Percentiles rank a stretch among this genome's conserved stretches.
Evolutionary conservation across 306 rosid species (phyloP).

Genomic region (Dryas alaskensis): DNA sequence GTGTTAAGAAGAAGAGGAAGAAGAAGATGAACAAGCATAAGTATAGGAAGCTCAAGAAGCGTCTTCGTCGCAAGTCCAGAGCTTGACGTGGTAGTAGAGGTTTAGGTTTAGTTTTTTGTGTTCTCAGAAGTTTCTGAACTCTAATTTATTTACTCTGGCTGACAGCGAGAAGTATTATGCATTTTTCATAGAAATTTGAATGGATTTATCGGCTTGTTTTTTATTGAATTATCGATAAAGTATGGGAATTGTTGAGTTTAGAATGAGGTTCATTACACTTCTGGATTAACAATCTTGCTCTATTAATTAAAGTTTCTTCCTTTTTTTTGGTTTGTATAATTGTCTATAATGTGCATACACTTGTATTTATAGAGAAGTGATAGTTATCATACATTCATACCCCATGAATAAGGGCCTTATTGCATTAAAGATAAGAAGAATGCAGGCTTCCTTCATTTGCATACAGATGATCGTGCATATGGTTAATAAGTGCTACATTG

Average conservation of each 20-base stretch:
- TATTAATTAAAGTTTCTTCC: neutral
- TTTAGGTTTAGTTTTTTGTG: neutral
- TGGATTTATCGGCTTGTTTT: constrained; percentile 5
- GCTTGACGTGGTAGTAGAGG: constrained; percentile 15
- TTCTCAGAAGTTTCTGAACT: neutral
- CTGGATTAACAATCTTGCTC: neutral
- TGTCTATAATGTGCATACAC: neutral
- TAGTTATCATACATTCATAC: neutral
- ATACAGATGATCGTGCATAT: neutral
- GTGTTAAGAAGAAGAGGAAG: constrained; percentile 61
- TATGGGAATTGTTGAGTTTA: constrained; percentile 7
- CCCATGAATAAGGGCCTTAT: neutral
- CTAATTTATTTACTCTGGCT: neutral
- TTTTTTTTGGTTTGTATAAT: neutral
- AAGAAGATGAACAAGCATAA: constrained; percentile 52
- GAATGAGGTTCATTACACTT: constrained; percentile 29
- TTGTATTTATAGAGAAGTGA: neutral
- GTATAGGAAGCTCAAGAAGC: constrained; percentile 45
- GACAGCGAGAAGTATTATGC: constrained; percentile 7
- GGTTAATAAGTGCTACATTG: neutral
- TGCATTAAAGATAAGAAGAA: neutral
- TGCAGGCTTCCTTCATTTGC: neutral
- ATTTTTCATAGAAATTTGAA: neutral
- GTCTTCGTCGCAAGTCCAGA: constrained; percentile 49
- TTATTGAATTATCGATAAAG: constrained; percentile 11